A percentile compares a stretch with the other conserved stretches of the same genome.
Evolutionary conservation across 2,329 filamentous ascomycete genomes (phyloP).

Genomic region (Dryadomyces quercus-mongolicae): DNA sequence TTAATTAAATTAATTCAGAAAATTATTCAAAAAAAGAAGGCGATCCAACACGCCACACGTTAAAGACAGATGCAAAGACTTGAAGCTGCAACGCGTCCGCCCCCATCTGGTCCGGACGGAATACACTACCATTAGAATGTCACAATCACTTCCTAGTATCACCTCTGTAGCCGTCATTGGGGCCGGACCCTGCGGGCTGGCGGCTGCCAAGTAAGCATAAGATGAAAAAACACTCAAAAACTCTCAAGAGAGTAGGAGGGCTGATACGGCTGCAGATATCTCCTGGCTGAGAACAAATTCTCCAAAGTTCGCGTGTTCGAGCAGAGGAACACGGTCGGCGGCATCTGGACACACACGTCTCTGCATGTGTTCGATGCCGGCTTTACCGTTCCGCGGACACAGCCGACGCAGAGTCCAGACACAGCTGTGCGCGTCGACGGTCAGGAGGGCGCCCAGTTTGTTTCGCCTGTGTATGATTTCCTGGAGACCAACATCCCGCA

Average conservation of each 20-base stretch:
- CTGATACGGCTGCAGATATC: slow-evolving; percentile 37
- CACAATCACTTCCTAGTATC: no score
- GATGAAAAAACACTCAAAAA: neutral
- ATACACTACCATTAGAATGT: no score
- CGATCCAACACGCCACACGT: neutral
- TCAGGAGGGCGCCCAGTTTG: slow-evolving; percentile 32
- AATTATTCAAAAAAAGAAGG: neutral
- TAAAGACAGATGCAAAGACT: no score
- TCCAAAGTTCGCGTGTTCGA: slow-evolving; percentile 56
- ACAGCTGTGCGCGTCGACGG: slow-evolving; percentile 24
- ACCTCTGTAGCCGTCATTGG: slow-evolving; percentile 49
- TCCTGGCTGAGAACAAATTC: slow-evolving; percentile 51
- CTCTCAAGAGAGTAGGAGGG: neutral
- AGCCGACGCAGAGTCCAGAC: slow-evolving; percentile 21
- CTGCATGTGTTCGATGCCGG: slow-evolving; percentile 11
- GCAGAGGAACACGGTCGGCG: slow-evolving; percentile 52
- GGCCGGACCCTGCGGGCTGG: slow-evolving; percentile 51
- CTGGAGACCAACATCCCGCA: slow-evolving; percentile 69
- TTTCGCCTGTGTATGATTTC: slow-evolving; percentile 59
- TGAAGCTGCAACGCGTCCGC: no score
- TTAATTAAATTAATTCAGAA: neutral
- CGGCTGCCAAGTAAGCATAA: slow-evolving; percentile 26
- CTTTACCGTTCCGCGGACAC: slow-evolving; percentile 16
- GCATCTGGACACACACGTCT: slow-evolving; percentile 58
- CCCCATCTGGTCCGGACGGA: no score